Evolutionary conservation across 495 filamentous ascomycete genomes (phyloP).

Genomic region (Parathielavia appendiculata): DNA sequence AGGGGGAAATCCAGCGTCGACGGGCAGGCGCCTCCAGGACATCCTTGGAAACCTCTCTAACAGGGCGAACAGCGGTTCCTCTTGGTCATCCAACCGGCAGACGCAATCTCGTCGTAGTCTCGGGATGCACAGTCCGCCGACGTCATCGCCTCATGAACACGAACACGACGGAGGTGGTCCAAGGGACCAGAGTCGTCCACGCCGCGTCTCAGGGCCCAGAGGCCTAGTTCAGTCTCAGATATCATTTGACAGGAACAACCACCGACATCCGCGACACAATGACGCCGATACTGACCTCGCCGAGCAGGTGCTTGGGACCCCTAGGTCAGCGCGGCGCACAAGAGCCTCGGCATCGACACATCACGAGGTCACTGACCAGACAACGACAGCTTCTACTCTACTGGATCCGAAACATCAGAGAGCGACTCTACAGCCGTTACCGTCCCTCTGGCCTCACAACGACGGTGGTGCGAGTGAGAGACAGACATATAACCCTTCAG

Average conservation of each 20-base stretch:
- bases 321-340: neutral
- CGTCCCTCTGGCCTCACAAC: neutral
- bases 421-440: neutral
- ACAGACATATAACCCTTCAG: neutral
- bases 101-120: neutral
- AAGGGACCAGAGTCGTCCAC: neutral
- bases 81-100: neutral
- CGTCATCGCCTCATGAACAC: slow-evolving; percentile 1
- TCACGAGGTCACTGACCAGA: neutral
- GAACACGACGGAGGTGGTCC: neutral
- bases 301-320: neutral
- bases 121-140: slow-evolving; percentile 8
- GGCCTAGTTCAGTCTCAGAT: slow-evolving; percentile 6
- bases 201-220: neutral
- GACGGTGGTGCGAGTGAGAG: neutral
- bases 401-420: neutral
- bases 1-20: neutral
- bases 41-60: neutral
- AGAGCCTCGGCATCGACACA: neutral
- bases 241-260: slow-evolving; percentile 1
- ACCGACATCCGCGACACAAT: neutral
- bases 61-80: neutral
- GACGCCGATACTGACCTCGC: neutral
- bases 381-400: neutral
- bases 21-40: neutral